Base-by-base conservation (phyloP, 805 yeast genomes). In the Hanseniaspora thailandica region DNA sequence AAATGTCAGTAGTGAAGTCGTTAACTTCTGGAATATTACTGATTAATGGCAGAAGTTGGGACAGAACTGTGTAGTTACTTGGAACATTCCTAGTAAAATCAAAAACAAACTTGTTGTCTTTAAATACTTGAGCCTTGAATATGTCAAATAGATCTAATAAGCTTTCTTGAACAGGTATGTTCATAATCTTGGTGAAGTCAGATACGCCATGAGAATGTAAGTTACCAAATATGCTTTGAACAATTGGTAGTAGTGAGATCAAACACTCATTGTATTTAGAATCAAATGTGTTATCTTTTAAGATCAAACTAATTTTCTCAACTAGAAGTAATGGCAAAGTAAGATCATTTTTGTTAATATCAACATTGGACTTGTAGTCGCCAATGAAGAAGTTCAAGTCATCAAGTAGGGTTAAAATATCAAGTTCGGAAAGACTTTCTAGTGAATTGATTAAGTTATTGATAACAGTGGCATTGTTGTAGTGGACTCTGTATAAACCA, bases 401-500 rank as follows among this genome's bases (percentile, higher is more conserved):
- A 15, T 62, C 56, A n/a, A 71, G 55, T 8, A 71, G 40, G 15
- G 66, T 64, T 28, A 62, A 52, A 5, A 69, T 22, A 50, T 69
- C 71, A 25, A 55, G 57, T 1, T 55, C 47, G 22, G 57, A 50
- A 5, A 73, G 57, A 20, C 57, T 58, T 10, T 34, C 45, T 20
- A 54, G 13, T 5, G 33, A 30, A 12, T 43, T 15, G 2, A 47
- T 25, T 10, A 54, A 28, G 10, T 43, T 45, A 2, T 64, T 61
- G 47, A 65, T 65, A 31, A 66, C 58, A 19, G 55, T 50, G 5
- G 51, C 13, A 33, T 66, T 57, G 23, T 65, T 68, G 58, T 81
- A 82, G 10, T 74, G 69, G 0, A 75, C 75, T 49, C 74, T 71
- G 57, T 72, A 75, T 56, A 76, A 69, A 1, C 78, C 80, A 22